Conservation (phyloP, 345 rosid species). For the Cardamine resedifolia region DNA sequence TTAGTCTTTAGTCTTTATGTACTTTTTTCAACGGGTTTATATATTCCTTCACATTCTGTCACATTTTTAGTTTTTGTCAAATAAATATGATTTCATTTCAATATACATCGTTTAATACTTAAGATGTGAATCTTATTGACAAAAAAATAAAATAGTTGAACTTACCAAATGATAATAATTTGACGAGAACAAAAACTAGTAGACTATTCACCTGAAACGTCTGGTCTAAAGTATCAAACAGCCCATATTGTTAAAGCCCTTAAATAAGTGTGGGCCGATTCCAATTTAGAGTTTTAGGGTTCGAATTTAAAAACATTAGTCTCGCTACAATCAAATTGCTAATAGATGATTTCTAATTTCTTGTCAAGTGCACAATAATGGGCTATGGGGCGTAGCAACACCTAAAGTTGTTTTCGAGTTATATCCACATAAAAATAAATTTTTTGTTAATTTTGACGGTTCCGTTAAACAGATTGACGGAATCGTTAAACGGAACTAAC, state of each 20-base stretch:
- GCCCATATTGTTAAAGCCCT: conserved; percentile 16
- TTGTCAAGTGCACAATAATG: not conserved
- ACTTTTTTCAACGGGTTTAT: not conserved
- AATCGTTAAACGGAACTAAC: too few relatives aligned
- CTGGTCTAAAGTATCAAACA: not conserved
- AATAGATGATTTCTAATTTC: not conserved
- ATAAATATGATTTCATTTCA: not conserved
- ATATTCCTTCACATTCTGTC: not conserved
- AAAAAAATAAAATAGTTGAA: not conserved
- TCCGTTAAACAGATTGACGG: too few relatives aligned
- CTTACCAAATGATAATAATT: not conserved
- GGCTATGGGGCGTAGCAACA: too few relatives aligned
- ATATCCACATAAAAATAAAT: too few relatives aligned
- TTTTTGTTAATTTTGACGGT: too few relatives aligned
- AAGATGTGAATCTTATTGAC: not conserved
- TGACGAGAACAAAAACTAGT: not conserved
- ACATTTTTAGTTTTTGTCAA: not conserved
- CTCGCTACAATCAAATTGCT: not conserved
- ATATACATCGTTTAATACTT: not conserved
- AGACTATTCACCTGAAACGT: not conserved
- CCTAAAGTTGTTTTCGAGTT: too few relatives aligned
- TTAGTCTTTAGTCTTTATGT: not conserved
- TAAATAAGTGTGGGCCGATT: not conserved
- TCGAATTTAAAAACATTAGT: not conserved
- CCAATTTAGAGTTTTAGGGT: not conserved